A percentile compares a stretch with the other conserved stretches of the same genome.
phyloP scores from a whole-genome alignment of 1,284 basidiomycete species.

The Waitea zeae region DNA sequence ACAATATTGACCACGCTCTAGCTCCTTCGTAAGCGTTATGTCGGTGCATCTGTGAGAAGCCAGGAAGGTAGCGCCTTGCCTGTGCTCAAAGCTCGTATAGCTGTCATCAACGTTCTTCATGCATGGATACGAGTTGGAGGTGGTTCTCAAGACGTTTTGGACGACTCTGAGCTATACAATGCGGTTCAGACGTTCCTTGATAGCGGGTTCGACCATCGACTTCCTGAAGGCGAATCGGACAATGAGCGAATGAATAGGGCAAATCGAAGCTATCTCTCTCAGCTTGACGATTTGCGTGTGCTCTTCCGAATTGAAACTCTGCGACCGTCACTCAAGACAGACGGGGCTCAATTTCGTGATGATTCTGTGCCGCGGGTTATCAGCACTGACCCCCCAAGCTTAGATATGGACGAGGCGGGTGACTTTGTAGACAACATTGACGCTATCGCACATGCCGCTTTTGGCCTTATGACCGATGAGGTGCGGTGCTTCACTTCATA shows the following conservation, averaged over 20 bases:
- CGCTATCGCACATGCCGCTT: constrained; percentile 52
- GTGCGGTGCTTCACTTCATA: too few species aligned
- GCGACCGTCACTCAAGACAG: too few species aligned
- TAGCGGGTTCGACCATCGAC: too few species aligned
- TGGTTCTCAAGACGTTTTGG: constrained; percentile 59
- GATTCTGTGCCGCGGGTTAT: too few species aligned
- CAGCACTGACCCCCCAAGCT: constrained; percentile 45
- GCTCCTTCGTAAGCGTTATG: constrained; percentile 59
- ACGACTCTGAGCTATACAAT: constrained; percentile 43
- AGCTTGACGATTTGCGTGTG: too few species aligned
- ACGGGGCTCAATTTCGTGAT: too few species aligned
- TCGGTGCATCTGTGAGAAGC: constrained; percentile 29
- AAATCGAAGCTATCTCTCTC: too few species aligned
- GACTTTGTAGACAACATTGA: constrained; percentile 59
- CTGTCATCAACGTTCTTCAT: constrained; percentile 44
- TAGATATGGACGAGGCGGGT: constrained; percentile 49
- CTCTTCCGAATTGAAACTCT: too few species aligned
- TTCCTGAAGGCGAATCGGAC: too few species aligned
- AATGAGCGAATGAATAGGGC: too few species aligned
- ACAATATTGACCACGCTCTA: constrained; percentile 14
- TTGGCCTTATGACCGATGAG: constrained; percentile 59
- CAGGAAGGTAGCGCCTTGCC: too few species aligned
- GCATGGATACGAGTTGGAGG: constrained; percentile 57
- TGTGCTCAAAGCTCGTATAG: constrained; percentile 22
- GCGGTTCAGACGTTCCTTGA: constrained; percentile 38